Conservation (phyloP, 2,329 filamentous ascomycete species). For the Aspergillus sp. region DNA sequence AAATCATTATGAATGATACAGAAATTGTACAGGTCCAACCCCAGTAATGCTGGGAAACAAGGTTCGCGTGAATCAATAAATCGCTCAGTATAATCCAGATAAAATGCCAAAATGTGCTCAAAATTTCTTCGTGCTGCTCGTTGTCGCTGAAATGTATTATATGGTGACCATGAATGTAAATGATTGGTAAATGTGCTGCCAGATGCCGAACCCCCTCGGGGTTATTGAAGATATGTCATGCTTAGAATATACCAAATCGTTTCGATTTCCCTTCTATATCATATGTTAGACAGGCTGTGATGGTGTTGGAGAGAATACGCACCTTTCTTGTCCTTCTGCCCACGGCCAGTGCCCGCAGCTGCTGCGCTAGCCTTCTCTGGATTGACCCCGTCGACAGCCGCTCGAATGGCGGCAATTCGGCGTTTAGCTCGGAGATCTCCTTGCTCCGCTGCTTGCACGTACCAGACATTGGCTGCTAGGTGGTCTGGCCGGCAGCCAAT, state of each 20-base stretch:
- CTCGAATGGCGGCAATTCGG: constrained; percentile 80
- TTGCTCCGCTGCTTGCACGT: constrained; percentile 89
- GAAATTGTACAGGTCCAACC: neutral
- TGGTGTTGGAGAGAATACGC: neutral
- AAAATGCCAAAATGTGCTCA: neutral
- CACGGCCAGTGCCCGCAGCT: constrained; percentile 12
- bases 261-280: constrained; percentile 1
- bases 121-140: neutral
- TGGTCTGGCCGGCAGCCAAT: constrained; percentile 92
- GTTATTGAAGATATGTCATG: neutral
- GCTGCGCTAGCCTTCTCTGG: constrained; percentile 31
- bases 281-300: neutral
- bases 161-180: neutral
- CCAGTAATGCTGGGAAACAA: neutral
- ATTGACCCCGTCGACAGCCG: constrained; percentile 66
- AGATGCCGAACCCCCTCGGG: neutral
- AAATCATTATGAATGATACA: neutral
- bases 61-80: neutral
- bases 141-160: neutral
- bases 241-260: constrained; percentile 1
- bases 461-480: constrained; percentile 98
- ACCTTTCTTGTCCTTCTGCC: constrained; percentile 15
- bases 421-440: constrained; percentile 89
- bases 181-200: neutral
- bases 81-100: neutral